Base-by-base conservation (phyloP, 1,284 basidiomycete species). In the Ganoderma boninense region DNA sequence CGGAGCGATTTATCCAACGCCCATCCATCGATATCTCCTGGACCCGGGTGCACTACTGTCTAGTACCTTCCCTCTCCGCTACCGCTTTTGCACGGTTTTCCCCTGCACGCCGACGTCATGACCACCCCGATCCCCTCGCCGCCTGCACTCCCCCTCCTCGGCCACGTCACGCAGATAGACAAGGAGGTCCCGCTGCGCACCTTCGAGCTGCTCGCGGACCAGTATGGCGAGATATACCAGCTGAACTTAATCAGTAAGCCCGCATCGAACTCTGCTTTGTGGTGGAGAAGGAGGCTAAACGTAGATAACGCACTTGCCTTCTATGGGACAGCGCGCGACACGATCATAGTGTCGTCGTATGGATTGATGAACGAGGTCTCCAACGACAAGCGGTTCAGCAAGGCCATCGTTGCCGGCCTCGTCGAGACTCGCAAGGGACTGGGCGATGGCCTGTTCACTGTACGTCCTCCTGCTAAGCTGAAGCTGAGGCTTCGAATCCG, bases 211-310 rank as follows among this genome's bases (percentile, higher is more conserved):
- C 81, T 87, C 38, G 80, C 83, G 7, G 79, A 84, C 69, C 81
- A 83, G 65, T 87, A 86, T 73, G 86, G 86, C 42, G 84, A 85
- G 68, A 86, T 87, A 43, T 86, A 82, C 75, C 75, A 82, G 69
- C 79, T 87, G 49, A 77, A 83, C 69, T 67, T 86, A 29, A 72
- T 84, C 40, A 83, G 84, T 83, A 65, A 46, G 82, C 74, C 11
- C 29, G 2, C 54, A 6, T 8, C 16, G 16, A 57, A 57, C 6
- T 20, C 3, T 2, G 11, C 23, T 23, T 57, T 11, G 13, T 13
- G 49, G 49, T 57, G 13, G 56, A n/a, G 49, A 23, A 60, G 35
- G n/a, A 4, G 4, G 35, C 10, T 7, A 38, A 7, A 35, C 56
- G 4, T 14, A 3, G 29, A 32, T n/a, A 40, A 23, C n/a, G 26